Percentiles rank a stretch among this genome's conserved stretches.
phyloP scores from a whole-genome alignment of 345 rosid species.

The Aegle marmelos region DNA sequence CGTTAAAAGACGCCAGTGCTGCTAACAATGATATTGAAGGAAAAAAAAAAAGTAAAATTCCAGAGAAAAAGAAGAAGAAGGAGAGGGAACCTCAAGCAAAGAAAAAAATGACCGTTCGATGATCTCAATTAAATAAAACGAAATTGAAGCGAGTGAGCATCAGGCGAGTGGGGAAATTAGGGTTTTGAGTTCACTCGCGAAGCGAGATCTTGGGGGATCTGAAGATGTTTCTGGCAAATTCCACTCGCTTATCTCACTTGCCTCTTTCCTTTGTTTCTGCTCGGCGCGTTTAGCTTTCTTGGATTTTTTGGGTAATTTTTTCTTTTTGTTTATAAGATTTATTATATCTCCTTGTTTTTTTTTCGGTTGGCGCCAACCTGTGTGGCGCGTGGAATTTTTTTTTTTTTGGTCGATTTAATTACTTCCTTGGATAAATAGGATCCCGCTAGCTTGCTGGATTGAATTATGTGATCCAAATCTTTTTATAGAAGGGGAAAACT shows the following conservation, averaged over 20 bases:
- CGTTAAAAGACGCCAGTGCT: too few species aligned
- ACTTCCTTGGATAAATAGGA: neutral
- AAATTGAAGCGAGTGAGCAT: neutral
- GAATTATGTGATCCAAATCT: too few species aligned
- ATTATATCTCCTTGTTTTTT: neutral
- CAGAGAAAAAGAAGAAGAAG: neutral
- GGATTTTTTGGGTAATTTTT: neutral
- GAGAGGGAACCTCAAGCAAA: neutral
- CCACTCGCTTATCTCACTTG: slow-evolving; percentile 16
- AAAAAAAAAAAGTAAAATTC: neutral
- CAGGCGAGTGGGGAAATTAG: slow-evolving; percentile 11
- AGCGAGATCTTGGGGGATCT: neutral
- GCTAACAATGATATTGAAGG: neutral
- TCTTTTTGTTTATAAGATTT: neutral
- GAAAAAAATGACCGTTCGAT: neutral
- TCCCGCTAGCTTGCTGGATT: too few species aligned
- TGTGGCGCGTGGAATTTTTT: neutral
- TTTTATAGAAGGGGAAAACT: too few species aligned
- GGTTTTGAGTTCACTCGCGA: slow-evolving; percentile 11
- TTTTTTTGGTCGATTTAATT: neutral
- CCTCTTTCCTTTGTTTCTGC: neutral
- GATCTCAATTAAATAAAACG: neutral
- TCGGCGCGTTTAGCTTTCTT: slow-evolving; percentile 8
- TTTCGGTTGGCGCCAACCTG: neutral
- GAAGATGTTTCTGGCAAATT: neutral